Evolutionary conservation across 768 basidiomycete species (phyloP).

Genomic region (Auricularia auricula-judae): DNA sequence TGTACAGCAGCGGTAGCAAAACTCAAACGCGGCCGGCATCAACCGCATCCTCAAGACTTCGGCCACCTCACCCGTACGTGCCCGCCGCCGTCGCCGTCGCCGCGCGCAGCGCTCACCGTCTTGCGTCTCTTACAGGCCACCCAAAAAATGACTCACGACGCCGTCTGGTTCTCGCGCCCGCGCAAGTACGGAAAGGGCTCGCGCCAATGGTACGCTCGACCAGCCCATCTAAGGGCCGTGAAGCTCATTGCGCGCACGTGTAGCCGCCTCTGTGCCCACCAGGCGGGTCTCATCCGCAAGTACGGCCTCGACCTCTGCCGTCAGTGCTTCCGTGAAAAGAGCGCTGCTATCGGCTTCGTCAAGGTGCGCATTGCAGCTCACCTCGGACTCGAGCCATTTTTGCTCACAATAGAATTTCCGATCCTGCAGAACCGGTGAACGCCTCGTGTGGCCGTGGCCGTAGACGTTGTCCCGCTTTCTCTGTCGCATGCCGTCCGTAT

Average conservation of each 20-base stretch:
- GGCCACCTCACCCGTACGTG: neutral
- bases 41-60: neutral
- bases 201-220: conserved; percentile 71
- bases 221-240: neutral
- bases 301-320: conserved; percentile 96
- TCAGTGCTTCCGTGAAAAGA: conserved; percentile 97
- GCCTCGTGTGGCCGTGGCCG: neutral
- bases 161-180: conserved; percentile 95
- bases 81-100: neutral
- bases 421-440: conserved; percentile 2
- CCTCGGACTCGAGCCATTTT: too few species aligned
- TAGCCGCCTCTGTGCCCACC: conserved; percentile 93
- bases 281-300: conserved; percentile 95
- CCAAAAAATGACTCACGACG: conserved; percentile 88
- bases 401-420: too few species aligned
- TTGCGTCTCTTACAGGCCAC: neutral
- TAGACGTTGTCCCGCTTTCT: neutral
- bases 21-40: neutral
- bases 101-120: neutral
- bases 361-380: conserved; percentile 81
- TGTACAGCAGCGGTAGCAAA: neutral
- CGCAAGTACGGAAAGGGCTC: conserved; percentile 92
- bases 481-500: neutral
- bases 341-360: conserved; percentile 83
- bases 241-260: neutral